phyloP scores from a whole-genome alignment of 345 rosid genomes.

The Bruguiera parviflora region DNA sequence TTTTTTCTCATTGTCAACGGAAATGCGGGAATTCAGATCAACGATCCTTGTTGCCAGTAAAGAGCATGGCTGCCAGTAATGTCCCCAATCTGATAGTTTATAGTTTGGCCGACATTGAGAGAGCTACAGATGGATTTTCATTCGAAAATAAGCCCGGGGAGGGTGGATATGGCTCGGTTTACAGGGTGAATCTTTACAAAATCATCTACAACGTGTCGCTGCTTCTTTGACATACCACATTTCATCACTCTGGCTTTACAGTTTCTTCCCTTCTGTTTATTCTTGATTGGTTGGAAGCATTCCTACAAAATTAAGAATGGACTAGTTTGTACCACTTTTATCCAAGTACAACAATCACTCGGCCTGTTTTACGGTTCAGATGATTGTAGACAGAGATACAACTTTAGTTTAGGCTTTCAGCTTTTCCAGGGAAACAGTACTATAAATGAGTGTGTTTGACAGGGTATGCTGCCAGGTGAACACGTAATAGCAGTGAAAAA shows the following conservation, averaged over 20 bases:
- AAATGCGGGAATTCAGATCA: too few species aligned
- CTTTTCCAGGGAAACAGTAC: not conserved
- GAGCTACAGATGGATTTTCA: conserved; percentile 34
- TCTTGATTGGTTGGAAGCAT: not conserved
- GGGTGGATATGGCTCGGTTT: conserved; percentile 49
- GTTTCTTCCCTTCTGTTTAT: not conserved
- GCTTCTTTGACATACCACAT: not conserved
- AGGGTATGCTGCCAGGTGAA: conserved; percentile 29
- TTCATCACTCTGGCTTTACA: not conserved
- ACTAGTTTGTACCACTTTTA: not conserved
- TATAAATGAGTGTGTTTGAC: too few species aligned
- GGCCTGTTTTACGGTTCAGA: not conserved
- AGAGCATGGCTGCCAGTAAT: not conserved
- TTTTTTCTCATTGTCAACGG: too few species aligned
- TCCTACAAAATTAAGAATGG: not conserved
- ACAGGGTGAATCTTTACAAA: conserved; percentile 23
- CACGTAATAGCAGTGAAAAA: conserved; percentile 43
- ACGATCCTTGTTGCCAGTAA: too few species aligned
- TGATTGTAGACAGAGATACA: not conserved
- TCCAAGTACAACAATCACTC: not conserved
- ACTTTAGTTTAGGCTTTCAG: not conserved
- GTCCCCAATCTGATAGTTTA: conserved; percentile 22
- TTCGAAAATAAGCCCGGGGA: conserved; percentile 35
- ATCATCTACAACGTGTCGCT: not conserved
- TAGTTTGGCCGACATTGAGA: conserved; percentile 19